A percentile compares a stretch with the other conserved stretches of the same genome.
Evolutionary conservation across 2,329 filamentous ascomycete species (phyloP).

Genomic region (Neopestalotiopsis sp.): DNA sequence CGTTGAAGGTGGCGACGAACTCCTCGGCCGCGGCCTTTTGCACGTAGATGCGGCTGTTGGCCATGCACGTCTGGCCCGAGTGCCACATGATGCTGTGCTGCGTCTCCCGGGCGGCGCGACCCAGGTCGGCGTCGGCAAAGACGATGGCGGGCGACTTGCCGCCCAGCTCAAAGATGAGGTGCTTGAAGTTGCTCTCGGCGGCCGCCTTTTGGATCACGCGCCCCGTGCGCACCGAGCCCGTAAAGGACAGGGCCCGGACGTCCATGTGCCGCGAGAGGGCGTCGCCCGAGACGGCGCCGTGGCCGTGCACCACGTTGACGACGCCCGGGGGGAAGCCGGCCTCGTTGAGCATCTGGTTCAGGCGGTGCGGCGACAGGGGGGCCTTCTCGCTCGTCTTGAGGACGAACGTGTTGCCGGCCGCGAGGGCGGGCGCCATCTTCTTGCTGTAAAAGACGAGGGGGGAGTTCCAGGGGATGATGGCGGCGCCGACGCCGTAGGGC

Average conservation of each 20-base stretch:
- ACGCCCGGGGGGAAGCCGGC: conserved; percentile 80
- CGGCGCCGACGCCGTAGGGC: conserved; percentile 24
- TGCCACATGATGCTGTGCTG: conserved; percentile 54
- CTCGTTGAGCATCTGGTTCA: conserved; percentile 71
- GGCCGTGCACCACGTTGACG: conserved; percentile 73
- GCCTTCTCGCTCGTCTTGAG: conserved; percentile 71
- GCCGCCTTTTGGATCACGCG: conserved; percentile 77
- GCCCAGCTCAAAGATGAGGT: conserved; percentile 70
- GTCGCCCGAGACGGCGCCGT: conserved; percentile 69
- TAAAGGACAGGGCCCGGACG: conserved; percentile 78
- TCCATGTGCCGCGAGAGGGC: conserved; percentile 71
- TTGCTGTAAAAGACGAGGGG: conserved; percentile 78
- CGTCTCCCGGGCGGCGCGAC: conserved; percentile 63
- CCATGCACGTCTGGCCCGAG: conserved; percentile 65
- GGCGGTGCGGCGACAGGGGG: conserved; percentile 65
- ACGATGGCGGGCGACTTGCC: conserved; percentile 70
- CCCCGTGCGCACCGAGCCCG: conserved; percentile 74
- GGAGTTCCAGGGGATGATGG: conserved; percentile 72
- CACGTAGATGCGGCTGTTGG: conserved; percentile 63
- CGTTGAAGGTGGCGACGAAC: conserved; percentile 65
- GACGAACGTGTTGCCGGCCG: conserved; percentile 67
- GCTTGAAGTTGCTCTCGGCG: conserved; percentile 67
- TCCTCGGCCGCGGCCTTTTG: conserved; percentile 54
- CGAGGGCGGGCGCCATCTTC: conserved; percentile 76
- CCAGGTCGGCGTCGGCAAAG: conserved; percentile 69